phyloP scores from a whole-genome alignment of 768 basidiomycete genomes.

The Leccinum uliginosum region DNA sequence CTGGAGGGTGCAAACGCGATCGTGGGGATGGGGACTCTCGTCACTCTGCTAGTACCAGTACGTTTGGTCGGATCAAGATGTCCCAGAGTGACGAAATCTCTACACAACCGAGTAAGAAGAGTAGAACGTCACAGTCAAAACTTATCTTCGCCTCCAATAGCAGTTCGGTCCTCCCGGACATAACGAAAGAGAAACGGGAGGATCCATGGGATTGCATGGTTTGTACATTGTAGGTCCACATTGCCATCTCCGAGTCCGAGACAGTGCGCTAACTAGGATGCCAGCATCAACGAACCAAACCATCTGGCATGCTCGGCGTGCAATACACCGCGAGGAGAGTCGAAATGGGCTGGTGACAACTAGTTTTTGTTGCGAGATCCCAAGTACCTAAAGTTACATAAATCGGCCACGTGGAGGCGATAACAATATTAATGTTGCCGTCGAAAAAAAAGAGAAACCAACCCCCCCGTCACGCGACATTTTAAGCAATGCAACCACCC shows the following conservation, averaged over 20 bases:
- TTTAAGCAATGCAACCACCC: neutral
- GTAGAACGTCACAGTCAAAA: constrained; percentile 20
- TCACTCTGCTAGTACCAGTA: neutral
- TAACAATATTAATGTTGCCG: too few relatives aligned
- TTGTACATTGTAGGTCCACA: constrained; percentile 57
- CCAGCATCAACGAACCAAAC: constrained; percentile 47
- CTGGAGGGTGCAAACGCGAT: constrained; percentile 1
- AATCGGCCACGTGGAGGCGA: too few relatives aligned
- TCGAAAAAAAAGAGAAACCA: neutral
- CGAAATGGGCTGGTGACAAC: constrained; percentile 11
- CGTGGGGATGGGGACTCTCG: neutral
- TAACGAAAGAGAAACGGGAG: constrained; percentile 35
- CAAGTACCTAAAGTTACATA: too few relatives aligned
- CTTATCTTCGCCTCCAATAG: neutral
- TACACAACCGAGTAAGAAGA: constrained; percentile 15
- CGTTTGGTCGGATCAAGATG: neutral
- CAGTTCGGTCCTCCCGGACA: neutral
- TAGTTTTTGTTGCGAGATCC: neutral
- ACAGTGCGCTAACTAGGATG: constrained; percentile 1
- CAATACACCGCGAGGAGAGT: constrained; percentile 47
- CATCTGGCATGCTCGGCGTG: constrained; percentile 65
- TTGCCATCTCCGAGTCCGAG: neutral
- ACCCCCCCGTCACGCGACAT: neutral
- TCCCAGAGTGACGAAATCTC: neutral
- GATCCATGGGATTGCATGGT: constrained; percentile 49